Base-by-base conservation (phyloP, 371 early-diverging fungal species). In the Coemansia sp. region DNA sequence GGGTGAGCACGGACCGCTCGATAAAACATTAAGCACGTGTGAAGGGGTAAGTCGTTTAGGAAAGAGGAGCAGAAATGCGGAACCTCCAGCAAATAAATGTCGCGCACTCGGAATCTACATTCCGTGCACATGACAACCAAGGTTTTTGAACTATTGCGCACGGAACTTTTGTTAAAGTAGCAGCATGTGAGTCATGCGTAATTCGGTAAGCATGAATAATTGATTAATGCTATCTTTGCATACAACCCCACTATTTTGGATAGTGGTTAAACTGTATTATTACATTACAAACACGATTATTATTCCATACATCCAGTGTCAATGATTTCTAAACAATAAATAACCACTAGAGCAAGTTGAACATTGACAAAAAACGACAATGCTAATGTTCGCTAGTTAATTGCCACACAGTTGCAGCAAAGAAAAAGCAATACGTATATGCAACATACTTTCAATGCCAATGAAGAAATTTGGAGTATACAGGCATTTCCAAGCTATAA, bases 1-100 rank as follows among this genome's bases (percentile, higher is more conserved):
- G 53, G 53, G 53, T 53, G 53, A 53, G 53, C 53, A 53, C 53
- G 53, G 53, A 53, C 53, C 53, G 53, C 23, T 13, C 12, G 44
- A 44, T 44, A 44, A 44, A 44, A 53, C 12, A 23, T 19, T 21
- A 53, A 12, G 53, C 53, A 53, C 53, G 53, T 53, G 53, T 53
- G 53, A 53, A 53, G 53, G 44, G 44, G 44, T n/a, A 24, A 7
- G 17, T 0, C 21, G 4, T 53, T 53, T 53, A 19, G 13, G 53
- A 23, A 53, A 5, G 23, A 19, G 51, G 51, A 51, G 51, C 51
- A 19, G 17, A 11, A 23, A 7, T 53, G 53, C 53, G 53, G 53
- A 53, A 26, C 12, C 53, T 6, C 21, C 53, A 19, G 53, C 53
- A 53, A 53, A 53, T 53, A 53, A 24, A 53, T 4, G n/a, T 5